Evolutionary conservation across 2,329 filamentous ascomycete species (phyloP), one percentile per base, ranked within the genome.

Genomic region (Penicillium palitans): DNA sequence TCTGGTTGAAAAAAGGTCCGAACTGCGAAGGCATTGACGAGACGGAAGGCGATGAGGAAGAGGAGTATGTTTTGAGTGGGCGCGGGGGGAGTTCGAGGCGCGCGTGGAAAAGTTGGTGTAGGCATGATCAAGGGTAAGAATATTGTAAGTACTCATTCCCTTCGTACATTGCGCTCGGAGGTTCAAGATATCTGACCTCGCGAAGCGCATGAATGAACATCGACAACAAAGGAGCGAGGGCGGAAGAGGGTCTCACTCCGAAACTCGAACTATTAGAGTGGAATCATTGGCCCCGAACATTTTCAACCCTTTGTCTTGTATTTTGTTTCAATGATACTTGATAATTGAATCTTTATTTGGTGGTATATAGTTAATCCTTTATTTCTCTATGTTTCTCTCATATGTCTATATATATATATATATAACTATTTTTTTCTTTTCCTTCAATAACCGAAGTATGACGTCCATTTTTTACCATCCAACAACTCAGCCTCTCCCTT

Each of bases 1-100:
- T 99, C 95, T 29, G 95, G 95, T 76, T 99, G 95, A 78, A 99
- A 99, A 75, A 97, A 99, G 21, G 95, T 98, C 64, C 85, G 81
- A 57, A 96, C 81, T 61, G 82, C 86, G 67, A 95, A 81, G 33
- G 91, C 87, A 78, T 96, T 96, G 72, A 90, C 74, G 63, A 93
- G 82, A 55, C 95, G 90, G 62, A 96, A 84, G 41, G 85, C 80
- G 65, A 97, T 49, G 19, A 81, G 71, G 54, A 72, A 73, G 24
- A 79, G 67, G 53, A 80, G 67, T 57, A 78, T 62, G 52, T 64
- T 66, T 42, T 56, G 47, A 35, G 60, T 27, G n/a, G 59, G 52
- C 39, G 48, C 45, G n/a, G 57, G 49, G 50, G 47, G 41, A 4
- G 39, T 55, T 40, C 51, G 62, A 56, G 45, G 60, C 56, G 45